Base-by-base conservation (phyloP, 2,329 filamentous ascomycete species). In the Monosporascus sp. region DNA sequence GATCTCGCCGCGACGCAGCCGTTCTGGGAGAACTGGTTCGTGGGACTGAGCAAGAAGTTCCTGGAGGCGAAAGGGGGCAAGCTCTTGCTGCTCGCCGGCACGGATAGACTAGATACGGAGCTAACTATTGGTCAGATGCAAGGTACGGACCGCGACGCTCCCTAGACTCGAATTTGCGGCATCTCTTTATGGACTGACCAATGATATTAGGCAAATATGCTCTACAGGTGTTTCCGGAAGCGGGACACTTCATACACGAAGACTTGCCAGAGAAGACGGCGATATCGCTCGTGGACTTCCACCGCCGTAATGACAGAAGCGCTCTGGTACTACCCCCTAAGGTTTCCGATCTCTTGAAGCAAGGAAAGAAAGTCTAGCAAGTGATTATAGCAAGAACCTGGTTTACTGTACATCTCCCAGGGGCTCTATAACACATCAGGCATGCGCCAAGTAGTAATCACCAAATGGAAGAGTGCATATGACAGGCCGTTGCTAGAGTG, bases 161-260 rank as follows among this genome's bases (percentile, higher is more conserved):
- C 24, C 20, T 44, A 38, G 8, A 31, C 18, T 22, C 38, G 46
- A 45, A 37, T 22, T 48, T 18, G 46, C 24, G 17, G 38, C 28
- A 52, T 50, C 22, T 53, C 51, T 45, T 35, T 22, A 37, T 43
- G 48, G 8, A 46, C 28, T 44, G 26, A 18, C 5, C 43, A 70
- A 11, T 22, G 7, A 31, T 14, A 49, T 35, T 6, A 84, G 87
- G 92, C 5, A 97, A 97, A 78, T 99, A 97, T 67, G 91, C 96
- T 53, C 76, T 99, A 46, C 89, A 96, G 62, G 92, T 99, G 7
- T 89, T 97, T 63, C 92, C 94, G 1, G 90, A 96, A 68, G 91
- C 94, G 1, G 94, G 94, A 0, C 94, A 99, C 70, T 99, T 99
- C 65, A 85, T 99, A 52, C 94, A 99, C 60, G 94, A 99, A 70